Evolutionary conservation across 2,329 filamentous ascomycete genomes (phyloP).

Genomic region (Penicillium sp.): DNA sequence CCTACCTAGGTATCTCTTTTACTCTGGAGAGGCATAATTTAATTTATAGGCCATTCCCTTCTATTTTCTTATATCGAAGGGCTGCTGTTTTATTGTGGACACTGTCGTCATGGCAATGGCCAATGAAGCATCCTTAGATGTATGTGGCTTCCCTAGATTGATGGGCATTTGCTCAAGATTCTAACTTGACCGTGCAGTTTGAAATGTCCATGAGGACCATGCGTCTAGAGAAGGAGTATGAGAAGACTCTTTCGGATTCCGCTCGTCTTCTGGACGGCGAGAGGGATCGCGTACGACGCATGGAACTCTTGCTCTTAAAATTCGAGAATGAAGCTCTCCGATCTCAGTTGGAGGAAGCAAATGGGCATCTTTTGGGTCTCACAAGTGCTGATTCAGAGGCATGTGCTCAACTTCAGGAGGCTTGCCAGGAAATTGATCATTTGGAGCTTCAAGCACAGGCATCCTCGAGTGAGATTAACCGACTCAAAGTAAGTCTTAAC

Average conservation of each 20-base stretch:
- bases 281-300: slow-evolving; percentile 65
- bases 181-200: slow-evolving; percentile 20
- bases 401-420: slow-evolving; percentile 49
- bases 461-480: slow-evolving; percentile 55
- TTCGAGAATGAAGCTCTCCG: slow-evolving; percentile 70
- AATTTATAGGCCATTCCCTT: background rate
- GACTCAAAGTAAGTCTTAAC: slow-evolving; percentile 49
- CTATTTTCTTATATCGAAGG: background rate
- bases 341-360: slow-evolving; percentile 58
- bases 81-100: background rate
- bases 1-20: background rate
- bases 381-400: slow-evolving; percentile 44
- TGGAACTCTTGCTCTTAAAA: slow-evolving; percentile 68
- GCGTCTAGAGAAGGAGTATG: slow-evolving; percentile 67
- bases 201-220: slow-evolving; percentile 53
- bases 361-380: slow-evolving; percentile 54
- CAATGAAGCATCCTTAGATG: slow-evolving; percentile 23
- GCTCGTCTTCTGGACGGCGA: slow-evolving; percentile 73
- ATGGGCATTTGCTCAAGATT: background rate
- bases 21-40: background rate
- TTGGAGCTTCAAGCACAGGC: slow-evolving; percentile 40
- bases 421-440: slow-evolving; percentile 47
- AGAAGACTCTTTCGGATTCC: slow-evolving; percentile 61
- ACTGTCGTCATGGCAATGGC: slow-evolving; percentile 13
- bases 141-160: slow-evolving; percentile 14